phyloP scores from a whole-genome alignment of 768 basidiomycete genomes.

The Leccinum sublutescens region DNA sequence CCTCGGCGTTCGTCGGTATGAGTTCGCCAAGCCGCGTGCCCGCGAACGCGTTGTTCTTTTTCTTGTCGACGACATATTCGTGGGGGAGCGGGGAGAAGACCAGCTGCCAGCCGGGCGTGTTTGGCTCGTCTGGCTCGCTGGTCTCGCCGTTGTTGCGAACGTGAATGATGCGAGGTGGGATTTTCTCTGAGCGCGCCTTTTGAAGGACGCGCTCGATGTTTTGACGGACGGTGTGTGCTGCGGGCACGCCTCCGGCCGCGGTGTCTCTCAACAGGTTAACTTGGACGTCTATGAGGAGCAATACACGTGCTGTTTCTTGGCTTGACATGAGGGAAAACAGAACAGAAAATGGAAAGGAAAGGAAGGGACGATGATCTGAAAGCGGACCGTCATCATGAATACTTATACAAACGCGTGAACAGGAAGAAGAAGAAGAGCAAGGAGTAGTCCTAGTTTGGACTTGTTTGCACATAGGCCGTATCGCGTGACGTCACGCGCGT shows the following conservation, averaged over 20 bases:
- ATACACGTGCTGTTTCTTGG: conserved; percentile 38
- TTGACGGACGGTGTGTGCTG: conserved; percentile 38
- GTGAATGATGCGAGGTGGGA: conserved; percentile 60
- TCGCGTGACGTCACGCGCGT: conserved; percentile 27
- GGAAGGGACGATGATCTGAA: background rate
- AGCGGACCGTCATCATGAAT: conserved; percentile 3
- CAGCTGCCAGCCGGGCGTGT: conserved; percentile 60
- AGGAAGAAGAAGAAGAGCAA: background rate
- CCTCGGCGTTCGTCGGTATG: conserved; percentile 53
- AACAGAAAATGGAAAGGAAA: background rate
- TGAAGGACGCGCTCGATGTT: conserved; percentile 52
- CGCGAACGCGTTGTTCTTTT: conserved; percentile 68
- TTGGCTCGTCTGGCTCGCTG: conserved; percentile 59
- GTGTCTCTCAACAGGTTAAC: conserved; percentile 47
- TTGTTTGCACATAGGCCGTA: conserved; percentile 10
- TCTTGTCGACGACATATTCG: conserved; percentile 63
- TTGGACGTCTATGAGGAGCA: conserved; percentile 62
- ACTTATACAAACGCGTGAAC: conserved; percentile 14
- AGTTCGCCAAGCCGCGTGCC: conserved; percentile 53
- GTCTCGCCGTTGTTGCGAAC: conserved; percentile 63
- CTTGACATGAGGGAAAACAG: background rate
- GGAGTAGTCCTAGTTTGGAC: background rate
- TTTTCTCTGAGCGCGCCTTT: conserved; percentile 45
- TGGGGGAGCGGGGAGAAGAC: conserved; percentile 47
- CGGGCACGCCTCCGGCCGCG: conserved; percentile 52